Evolutionary conservation across 164 flowering plant species (phyloP), one percentile per base, ranked within the genome.

Genomic region (Berberis thunbergii): DNA sequence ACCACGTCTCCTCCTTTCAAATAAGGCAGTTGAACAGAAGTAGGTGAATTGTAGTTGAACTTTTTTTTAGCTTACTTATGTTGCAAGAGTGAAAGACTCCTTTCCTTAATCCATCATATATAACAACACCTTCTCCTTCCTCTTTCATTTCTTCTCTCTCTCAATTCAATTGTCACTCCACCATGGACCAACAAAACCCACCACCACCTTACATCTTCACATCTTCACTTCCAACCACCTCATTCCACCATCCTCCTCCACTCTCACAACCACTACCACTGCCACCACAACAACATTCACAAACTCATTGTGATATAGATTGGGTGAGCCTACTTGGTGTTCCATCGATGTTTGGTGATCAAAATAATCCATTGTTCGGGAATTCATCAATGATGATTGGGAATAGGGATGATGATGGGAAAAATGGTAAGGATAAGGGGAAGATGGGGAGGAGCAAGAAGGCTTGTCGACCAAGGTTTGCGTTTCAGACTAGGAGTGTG

Each of bases 401-500:
- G 52, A 68, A 65, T 43, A 61, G 68, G 6, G 59, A 45, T 9
- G 56, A 46, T 2, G 68, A 59, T 4, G 59, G 62, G 1, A 46
- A 53, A 41, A 60, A 61, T 43, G 63, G 63, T 2, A 60, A 48
- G 4, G 58, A 61, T 9, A 66, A 67, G 57, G 72, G 69, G 57
- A 74, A 68, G 65, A 13, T 40, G 42, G 70, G 62, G 7, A 41
- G 8, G 46, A 62, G 60, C 44, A 82, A 72, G 68, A 85, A 82
- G 60, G 72, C 68, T 11, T 68, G 43, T 44, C 69, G 77, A 40
- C 90, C 88, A 0, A 78, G 90, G 82, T 79, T 87, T 58, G 88
- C 85, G 0, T 87, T 87, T 53, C 88, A 83, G 62, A 87, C 94
- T 0, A 77, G 78, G 67, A 82, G 84, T 56, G 72, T 69, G 0